Percentiles rank a stretch among this genome's conserved stretches.
Evolutionary conservation across 108 stramenopile genomes (phyloP).

Genomic region (Conticribra guillardii): DNA sequence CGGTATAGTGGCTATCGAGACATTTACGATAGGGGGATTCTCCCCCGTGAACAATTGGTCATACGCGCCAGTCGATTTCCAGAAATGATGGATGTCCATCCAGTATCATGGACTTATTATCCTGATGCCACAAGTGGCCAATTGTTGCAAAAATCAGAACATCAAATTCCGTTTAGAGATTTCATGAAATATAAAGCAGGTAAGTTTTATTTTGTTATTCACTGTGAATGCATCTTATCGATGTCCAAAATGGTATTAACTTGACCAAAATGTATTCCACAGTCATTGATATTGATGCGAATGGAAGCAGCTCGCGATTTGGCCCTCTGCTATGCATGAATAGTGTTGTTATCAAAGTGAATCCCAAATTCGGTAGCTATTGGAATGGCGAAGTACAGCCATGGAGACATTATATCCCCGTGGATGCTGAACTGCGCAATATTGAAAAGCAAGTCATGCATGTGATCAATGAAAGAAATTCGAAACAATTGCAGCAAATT

Average conservation of each 20-base stretch:
- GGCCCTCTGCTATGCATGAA: slow-evolving; percentile 31
- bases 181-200: slow-evolving; percentile 44
- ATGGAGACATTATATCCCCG: slow-evolving; percentile 38
- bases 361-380: slow-evolving; percentile 26
- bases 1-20: slow-evolving; percentile 27
- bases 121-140: slow-evolving; percentile 23
- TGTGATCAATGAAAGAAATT: slow-evolving; percentile 18
- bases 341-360: slow-evolving; percentile 39
- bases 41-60: slow-evolving; percentile 28
- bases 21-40: slow-evolving; percentile 13
- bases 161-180: slow-evolving; percentile 30
- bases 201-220: too few species aligned
- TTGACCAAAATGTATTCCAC: too few species aligned
- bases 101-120: slow-evolving; percentile 32
- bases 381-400: slow-evolving; percentile 34
- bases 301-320: slow-evolving; percentile 26
- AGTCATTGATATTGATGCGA: slow-evolving; percentile 33
- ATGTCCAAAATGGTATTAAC: too few species aligned
- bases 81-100: slow-evolving; percentile 33
- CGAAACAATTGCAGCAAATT: slow-evolving; percentile 14
- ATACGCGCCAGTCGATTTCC: slow-evolving; percentile 13
- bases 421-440: slow-evolving; percentile 25
- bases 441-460: slow-evolving; percentile 16
- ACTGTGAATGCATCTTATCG: too few species aligned
- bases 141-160: slow-evolving; percentile 13